Evolutionary conservation across 2,329 filamentous ascomycete genomes (phyloP).

Genomic region (Colletotrichum sp.): DNA sequence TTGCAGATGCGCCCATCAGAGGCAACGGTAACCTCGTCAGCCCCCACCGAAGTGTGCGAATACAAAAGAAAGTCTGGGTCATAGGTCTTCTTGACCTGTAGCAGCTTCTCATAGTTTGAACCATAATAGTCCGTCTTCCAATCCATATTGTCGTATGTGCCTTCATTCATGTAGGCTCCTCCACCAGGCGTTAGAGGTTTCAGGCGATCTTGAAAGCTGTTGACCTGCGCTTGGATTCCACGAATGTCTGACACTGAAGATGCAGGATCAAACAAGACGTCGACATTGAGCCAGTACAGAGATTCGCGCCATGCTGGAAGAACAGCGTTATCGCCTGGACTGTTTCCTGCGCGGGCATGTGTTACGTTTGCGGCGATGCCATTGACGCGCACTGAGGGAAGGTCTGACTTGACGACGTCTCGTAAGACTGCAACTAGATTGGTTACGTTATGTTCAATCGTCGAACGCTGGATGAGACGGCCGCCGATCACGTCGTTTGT

Average conservation of each 20-base stretch:
- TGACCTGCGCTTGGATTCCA: not conserved
- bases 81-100: conserved; percentile 53
- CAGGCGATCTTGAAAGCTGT: not conserved
- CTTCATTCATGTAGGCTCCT: not conserved
- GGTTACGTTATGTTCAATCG: not conserved
- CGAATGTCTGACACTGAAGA: not conserved
- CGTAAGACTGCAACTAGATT: not conserved
- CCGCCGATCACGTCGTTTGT: not conserved
- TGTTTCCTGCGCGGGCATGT: not conserved
- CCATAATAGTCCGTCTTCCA: not conserved
- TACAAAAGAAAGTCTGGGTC: conserved; percentile 53
- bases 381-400: not conserved
- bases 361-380: conserved; percentile 12
- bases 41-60: conserved; percentile 19
- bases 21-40: not conserved
- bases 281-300: conserved; percentile 36
- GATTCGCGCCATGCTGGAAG: conserved; percentile 35
- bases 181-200: not conserved
- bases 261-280: not conserved
- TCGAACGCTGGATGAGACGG: not conserved
- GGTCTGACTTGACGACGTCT: not conserved
- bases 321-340: conserved; percentile 15
- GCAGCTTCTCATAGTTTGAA: conserved; percentile 43
- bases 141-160: not conserved
- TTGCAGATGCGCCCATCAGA: not conserved